These are phyloP conservation scores for Angomonas ambiguus DNA, from an alignment of 208 protist genomes.

Conservation along the genomic window DNA sequence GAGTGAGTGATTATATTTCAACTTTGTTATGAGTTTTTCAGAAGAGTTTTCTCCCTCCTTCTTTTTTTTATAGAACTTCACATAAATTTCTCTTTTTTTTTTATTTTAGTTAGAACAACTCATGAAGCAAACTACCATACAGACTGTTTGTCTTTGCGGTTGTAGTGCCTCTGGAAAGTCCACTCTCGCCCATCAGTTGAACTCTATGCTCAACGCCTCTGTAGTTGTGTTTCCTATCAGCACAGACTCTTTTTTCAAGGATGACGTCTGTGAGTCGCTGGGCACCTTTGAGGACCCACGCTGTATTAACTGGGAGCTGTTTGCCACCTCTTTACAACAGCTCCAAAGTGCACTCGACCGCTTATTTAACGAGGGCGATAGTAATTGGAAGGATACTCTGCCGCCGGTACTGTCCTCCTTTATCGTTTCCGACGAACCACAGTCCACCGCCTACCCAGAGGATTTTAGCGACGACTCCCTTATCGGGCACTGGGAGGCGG, in stretches of 20 bases:
- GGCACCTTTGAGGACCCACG: constrained; percentile 43
- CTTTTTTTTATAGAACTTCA: too few relatives aligned
- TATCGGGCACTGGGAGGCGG: constrained; percentile 22
- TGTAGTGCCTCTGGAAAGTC: constrained; percentile 41
- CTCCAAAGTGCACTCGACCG: not conserved
- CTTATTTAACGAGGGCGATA: not conserved
- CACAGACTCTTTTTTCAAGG: constrained; percentile 32
- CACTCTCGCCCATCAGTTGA: constrained; percentile 19
- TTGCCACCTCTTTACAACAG: constrained; percentile 12
- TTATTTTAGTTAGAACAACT: not conserved
- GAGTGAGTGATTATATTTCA: too few relatives aligned
- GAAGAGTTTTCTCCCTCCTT: too few relatives aligned
- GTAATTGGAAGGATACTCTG: not conserved
- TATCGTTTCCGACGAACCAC: not conserved
- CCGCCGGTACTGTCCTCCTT: not conserved
- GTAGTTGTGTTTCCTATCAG: constrained; percentile 22
- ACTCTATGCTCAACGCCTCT: constrained; percentile 19
- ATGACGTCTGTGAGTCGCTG: constrained; percentile 15
- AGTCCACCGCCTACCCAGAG: not conserved
- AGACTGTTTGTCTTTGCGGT: constrained; percentile 20
- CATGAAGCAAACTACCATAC: not conserved
- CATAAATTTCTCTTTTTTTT: too few relatives aligned
- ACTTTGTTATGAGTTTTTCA: too few relatives aligned
- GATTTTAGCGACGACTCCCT: constrained; percentile 18
- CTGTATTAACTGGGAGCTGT: constrained; percentile 16